phyloP scores from a whole-genome alignment of 2,329 filamentous ascomycete genomes.

The Esteya vermicola region DNA sequence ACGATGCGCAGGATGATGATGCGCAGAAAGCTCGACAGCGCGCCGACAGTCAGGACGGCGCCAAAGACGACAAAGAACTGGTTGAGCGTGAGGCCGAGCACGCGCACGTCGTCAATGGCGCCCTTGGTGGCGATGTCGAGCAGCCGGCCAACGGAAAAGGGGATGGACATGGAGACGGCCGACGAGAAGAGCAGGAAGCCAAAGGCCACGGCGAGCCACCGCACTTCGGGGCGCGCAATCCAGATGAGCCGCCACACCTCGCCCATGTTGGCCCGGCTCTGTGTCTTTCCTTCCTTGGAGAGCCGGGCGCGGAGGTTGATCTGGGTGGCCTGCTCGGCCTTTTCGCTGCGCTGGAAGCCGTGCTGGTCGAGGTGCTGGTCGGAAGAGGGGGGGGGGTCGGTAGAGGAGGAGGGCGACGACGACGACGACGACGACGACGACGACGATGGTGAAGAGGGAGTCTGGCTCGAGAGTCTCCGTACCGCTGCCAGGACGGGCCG shows the following conservation, averaged over 20 bases:
- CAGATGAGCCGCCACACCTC: conserved; percentile 82
- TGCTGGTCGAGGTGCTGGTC: conserved; percentile 12
- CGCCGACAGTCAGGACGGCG: conserved; percentile 65
- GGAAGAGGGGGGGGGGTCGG: not conserved
- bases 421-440: too few species aligned
- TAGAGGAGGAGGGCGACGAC: too few species aligned
- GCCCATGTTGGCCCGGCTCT: conserved; percentile 42
- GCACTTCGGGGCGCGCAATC: conserved; percentile 75
- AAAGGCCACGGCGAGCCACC: conserved; percentile 66
- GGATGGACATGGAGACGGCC: conserved; percentile 86
- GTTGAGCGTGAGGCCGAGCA: conserved; percentile 73
- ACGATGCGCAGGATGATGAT: conserved; percentile 90
- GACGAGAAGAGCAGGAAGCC: conserved; percentile 79
- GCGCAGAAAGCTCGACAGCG: conserved; percentile 81
- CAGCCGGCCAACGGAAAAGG: conserved; percentile 92
- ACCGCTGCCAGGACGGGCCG: too few species aligned
- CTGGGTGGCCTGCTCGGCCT: conserved; percentile 72
- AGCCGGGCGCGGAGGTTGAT: conserved; percentile 80
- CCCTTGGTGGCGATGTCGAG: conserved; percentile 78
- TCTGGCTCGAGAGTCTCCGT: too few species aligned
- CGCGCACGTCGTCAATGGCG: conserved; percentile 46
- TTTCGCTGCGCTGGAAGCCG: conserved; percentile 46
- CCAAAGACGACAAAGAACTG: conserved; percentile 82
- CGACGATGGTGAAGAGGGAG: too few species aligned
- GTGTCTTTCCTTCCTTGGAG: conserved; percentile 60